Conservation (phyloP, 2,329 filamentous ascomycete genomes). For the Escovopsis weberi region DNA sequence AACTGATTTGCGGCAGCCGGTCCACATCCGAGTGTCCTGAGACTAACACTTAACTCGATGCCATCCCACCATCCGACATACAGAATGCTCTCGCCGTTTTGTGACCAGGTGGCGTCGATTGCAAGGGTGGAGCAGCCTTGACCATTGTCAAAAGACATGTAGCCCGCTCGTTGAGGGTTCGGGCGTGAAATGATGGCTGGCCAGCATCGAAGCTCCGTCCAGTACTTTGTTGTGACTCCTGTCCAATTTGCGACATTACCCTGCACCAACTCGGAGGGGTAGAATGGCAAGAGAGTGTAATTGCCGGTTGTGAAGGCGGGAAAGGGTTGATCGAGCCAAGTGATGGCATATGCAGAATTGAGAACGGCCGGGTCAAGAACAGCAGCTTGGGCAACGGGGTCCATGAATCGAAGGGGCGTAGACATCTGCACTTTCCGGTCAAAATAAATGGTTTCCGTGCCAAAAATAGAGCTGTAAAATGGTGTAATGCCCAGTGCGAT, state of each 20-base stretch:
- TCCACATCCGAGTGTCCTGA: background rate
- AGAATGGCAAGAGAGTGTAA: conserved; percentile 29
- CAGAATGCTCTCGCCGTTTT: background rate
- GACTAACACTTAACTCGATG: too few relatives aligned
- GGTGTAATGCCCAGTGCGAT: conserved; percentile 42
- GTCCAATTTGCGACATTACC: conserved; percentile 13
- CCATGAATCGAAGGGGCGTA: conserved; percentile 6
- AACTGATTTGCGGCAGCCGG: background rate
- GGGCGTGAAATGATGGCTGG: conserved; percentile 10
- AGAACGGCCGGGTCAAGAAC: conserved; percentile 22
- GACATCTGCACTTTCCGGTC: background rate
- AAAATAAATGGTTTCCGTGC: conserved; percentile 17
- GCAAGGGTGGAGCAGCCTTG: background rate
- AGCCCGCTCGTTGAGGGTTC: too few relatives aligned
- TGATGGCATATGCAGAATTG: conserved; percentile 29
- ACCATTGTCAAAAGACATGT: background rate
- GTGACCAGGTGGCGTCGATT: background rate
- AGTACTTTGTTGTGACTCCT: conserved; percentile 15
- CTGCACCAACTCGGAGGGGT: conserved; percentile 1
- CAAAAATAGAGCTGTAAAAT: conserved; percentile 39
- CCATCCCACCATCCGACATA: background rate
- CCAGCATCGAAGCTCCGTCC: conserved; percentile 24
- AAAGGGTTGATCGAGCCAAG: conserved; percentile 29
- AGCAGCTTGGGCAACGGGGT: conserved; percentile 9
- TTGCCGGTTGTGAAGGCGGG: conserved; percentile 28